A percentile compares a stretch with the other conserved stretches of the same genome.
These are phyloP conservation scores for Penicillium sp. DNA, from an alignment of 2,329 filamentous ascomycete genomes.

Conservation along the genomic window DNA sequence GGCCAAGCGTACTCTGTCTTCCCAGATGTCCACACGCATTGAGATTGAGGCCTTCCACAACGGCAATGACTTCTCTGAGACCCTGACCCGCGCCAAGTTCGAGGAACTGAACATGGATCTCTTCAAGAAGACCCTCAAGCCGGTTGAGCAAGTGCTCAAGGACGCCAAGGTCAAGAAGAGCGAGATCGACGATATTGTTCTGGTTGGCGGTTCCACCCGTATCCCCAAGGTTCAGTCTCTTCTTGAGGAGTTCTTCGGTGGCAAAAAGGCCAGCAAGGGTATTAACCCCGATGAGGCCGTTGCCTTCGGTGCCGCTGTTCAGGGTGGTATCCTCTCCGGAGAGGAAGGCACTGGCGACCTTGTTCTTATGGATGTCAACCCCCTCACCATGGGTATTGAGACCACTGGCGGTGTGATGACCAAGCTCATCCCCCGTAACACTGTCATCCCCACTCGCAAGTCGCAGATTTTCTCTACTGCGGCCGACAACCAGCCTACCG, in stretches of 20 bases:
- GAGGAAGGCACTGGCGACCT: conserved; percentile 75
- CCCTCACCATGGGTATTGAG: conserved; percentile 92
- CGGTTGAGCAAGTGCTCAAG: conserved; percentile 97
- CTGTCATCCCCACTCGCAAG: conserved; percentile 91
- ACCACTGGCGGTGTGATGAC: conserved; percentile 98
- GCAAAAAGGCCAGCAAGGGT: conserved; percentile 98
- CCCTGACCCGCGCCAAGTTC: conserved; percentile 96
- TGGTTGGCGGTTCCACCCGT: conserved; percentile 97
- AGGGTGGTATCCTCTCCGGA: conserved; percentile 90
- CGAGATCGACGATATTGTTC: conserved; percentile 92
- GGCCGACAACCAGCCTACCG: conserved; percentile 92
- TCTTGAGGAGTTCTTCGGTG: conserved; percentile 89
- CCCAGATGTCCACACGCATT: conserved; percentile 86
- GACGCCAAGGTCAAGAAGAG: conserved; percentile 96
- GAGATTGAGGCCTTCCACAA: conserved; percentile 98
- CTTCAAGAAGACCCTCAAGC: conserved; percentile 99
- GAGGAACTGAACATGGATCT: conserved; percentile 98
- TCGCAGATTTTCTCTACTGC: conserved; percentile 97
- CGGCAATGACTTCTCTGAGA: conserved; percentile 97
- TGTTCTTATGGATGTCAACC: conserved; percentile 97
- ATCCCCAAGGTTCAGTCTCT: conserved; percentile 95
- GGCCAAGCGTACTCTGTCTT: conserved; percentile 96
- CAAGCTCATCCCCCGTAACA: conserved; percentile 92
- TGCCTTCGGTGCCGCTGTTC: conserved; percentile 93
- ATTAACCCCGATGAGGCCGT: conserved; percentile 99